Conservation (phyloP, 129 eudicot genomes). For the Flaveria ramosissima region DNA sequence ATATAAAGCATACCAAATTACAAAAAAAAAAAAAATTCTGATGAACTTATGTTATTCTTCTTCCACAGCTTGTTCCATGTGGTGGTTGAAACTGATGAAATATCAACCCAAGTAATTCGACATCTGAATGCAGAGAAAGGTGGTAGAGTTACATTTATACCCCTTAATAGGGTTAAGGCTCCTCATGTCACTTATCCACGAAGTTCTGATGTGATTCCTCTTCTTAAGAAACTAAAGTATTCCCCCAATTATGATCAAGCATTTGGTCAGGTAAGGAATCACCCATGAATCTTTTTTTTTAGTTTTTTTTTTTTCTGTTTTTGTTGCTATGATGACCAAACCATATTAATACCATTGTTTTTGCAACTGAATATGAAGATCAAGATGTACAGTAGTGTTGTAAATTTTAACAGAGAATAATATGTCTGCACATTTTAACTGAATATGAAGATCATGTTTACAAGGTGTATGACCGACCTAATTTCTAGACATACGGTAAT, state of each 20-base stretch:
- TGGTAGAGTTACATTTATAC: conserved; percentile 97
- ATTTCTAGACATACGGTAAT: background rate
- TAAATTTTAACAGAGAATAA: background rate
- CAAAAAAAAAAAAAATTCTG: background rate
- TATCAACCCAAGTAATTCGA: conserved; percentile 82
- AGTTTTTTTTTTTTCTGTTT: too few relatives aligned
- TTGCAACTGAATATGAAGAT: background rate
- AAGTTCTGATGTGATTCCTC: conserved; percentile 80
- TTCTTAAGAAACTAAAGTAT: conserved; percentile 72
- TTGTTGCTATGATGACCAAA: too few relatives aligned
- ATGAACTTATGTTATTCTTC: conserved; percentile 1
- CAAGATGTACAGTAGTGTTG: background rate
- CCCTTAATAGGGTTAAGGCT: conserved; percentile 87
- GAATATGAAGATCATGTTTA: too few relatives aligned
- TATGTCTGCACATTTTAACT: too few relatives aligned
- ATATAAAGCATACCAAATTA: background rate
- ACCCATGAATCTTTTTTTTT: conserved; percentile 1
- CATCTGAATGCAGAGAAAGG: conserved; percentile 86
- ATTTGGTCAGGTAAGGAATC: conserved; percentile 72
- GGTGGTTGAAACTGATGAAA: conserved; percentile 90
- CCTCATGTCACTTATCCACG: conserved; percentile 79
- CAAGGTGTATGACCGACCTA: background rate
- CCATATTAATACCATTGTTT: background rate
- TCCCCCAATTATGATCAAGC: conserved; percentile 52
- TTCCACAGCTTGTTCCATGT: conserved; percentile 90